Base-by-base conservation (phyloP, 148 eudicot genomes). In the Silene conica region DNA sequence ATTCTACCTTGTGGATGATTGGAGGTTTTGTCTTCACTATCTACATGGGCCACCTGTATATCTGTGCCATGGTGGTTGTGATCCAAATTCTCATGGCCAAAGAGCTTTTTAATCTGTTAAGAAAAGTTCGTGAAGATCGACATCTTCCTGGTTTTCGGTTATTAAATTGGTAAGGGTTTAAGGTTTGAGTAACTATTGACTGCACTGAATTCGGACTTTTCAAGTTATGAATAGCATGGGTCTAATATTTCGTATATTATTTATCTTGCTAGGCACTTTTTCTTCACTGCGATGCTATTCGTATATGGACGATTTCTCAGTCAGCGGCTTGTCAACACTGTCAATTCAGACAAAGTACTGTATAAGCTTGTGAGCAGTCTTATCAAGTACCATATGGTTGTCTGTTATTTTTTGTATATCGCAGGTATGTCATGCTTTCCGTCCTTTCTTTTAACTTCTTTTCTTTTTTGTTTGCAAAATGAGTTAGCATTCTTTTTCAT, bases 271-370 rank as follows among this genome's bases (percentile, higher is more conserved):
- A 94, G 98, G 98, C 96, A 91, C 79, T 91, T 94, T 72, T 94
- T 94, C 89, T 91, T 91, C 85, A 91, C 97, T 10, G 98, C 93
- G 6, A 87, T 94, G 97, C 86, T 94, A 73, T 94, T 94, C 79
- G 98, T 94, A 23, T 94, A 94, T 79, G 98, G 97, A 50, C 93
- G 93, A 63, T 86, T 94, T 74, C 97, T 94, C 81, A 91, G 86
- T 74, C 97, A 87, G 73, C 89, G 88, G 78, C 92, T 94, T 50
- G 93, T 88, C 83, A 94, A 94, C 73, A 94, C 98, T 68, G 96
- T 94, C 55, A 88, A 90, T 48, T 82, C 88, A 57, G 98, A 89
- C 85, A 88, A 89, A 75, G 80, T 87, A 71, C 73, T 88, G 72
- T 92, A 85, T 82, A 84, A 87, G 79, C 86, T 94, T 68, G 96